A percentile compares a stretch with the other conserved stretches of the same genome.
Conservation (phyloP, 192 early-diverging fungal genomes). For the Rhizophagus clarus region DNA sequence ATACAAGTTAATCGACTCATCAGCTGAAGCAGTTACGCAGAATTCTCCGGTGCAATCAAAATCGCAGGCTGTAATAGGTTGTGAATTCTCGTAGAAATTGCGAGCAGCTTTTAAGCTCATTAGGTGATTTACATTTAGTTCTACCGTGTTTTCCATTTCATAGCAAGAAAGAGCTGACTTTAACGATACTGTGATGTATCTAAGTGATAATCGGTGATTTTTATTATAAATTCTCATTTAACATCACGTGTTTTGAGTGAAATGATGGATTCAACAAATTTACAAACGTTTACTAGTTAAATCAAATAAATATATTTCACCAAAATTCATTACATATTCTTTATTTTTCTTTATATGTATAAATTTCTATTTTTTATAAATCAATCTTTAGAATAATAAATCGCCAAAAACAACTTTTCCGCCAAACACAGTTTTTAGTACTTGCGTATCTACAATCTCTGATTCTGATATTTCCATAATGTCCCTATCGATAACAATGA, state of each 20-base stretch:
- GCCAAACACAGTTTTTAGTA: slow-evolving; percentile 34
- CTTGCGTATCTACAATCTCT: slow-evolving; percentile 37
- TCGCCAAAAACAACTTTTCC: slow-evolving; percentile 31
- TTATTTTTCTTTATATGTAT: no score
- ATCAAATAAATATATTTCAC: no score
- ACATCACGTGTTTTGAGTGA: no score
- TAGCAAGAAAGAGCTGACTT: no score
- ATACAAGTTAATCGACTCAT: slow-evolving; percentile 89
- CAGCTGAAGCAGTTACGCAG: slow-evolving; percentile 77
- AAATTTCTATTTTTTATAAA: no score
- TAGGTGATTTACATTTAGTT: background rate
- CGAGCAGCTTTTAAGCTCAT: slow-evolving; percentile 1
- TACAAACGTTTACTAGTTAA: no score
- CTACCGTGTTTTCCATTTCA: background rate
- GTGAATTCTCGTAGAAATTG: slow-evolving; percentile 72
- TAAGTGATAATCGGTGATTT: no score
- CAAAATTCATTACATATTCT: no score
- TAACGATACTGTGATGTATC: no score
- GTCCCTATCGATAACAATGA: slow-evolving; percentile 51
- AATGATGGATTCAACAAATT: no score
- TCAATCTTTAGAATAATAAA: background rate
- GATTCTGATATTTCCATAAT: slow-evolving; percentile 42
- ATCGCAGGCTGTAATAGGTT: slow-evolving; percentile 76
- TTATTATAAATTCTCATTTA: no score
- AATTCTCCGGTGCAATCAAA: slow-evolving; percentile 77